These are phyloP conservation scores for Penicillium nucicola DNA, from an alignment of 495 filamentous ascomycete genomes.

Conservation along the genomic window DNA sequence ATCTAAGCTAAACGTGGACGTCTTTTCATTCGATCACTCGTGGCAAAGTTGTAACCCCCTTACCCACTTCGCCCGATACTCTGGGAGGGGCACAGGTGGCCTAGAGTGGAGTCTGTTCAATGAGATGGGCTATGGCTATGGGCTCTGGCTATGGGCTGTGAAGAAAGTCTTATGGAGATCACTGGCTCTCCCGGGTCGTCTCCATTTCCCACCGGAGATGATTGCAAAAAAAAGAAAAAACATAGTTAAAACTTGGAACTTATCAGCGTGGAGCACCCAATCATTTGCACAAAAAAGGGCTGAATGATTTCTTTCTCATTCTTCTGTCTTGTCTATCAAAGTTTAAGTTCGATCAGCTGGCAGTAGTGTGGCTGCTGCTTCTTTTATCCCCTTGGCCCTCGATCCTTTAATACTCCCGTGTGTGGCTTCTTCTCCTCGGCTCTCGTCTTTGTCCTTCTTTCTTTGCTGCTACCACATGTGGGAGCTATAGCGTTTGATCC, in stretches of 20 bases:
- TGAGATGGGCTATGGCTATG: background rate
- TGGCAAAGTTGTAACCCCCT: slow-evolving; percentile 10
- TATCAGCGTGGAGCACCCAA: background rate
- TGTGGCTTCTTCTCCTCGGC: background rate
- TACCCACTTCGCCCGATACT: slow-evolving; percentile 13
- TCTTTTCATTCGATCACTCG: slow-evolving; percentile 5
- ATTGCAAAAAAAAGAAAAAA: background rate
- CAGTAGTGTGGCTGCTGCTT: background rate
- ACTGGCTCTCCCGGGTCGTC: background rate
- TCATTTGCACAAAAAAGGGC: slow-evolving; percentile 3
- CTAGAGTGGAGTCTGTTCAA: slow-evolving; percentile 1
- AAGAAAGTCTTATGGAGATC: background rate
- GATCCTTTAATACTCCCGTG: background rate
- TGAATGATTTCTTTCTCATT: background rate
- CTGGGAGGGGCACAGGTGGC: slow-evolving; percentile 9
- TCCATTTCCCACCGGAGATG: background rate
- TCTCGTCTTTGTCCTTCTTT: slow-evolving; percentile 4
- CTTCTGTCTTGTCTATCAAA: slow-evolving; percentile 4
- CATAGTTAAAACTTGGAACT: background rate
- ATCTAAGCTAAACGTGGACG: slow-evolving; percentile 6
- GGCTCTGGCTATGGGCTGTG: slow-evolving; percentile 1
- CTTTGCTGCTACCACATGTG: background rate
- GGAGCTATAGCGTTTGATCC: background rate
- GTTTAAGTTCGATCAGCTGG: slow-evolving; percentile 17
- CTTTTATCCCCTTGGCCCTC: background rate